Percentiles rank a stretch among this genome's conserved stretches.
phyloP scores from a whole-genome alignment of 139 green algal genomes.

The Tetraselmis striata region DNA sequence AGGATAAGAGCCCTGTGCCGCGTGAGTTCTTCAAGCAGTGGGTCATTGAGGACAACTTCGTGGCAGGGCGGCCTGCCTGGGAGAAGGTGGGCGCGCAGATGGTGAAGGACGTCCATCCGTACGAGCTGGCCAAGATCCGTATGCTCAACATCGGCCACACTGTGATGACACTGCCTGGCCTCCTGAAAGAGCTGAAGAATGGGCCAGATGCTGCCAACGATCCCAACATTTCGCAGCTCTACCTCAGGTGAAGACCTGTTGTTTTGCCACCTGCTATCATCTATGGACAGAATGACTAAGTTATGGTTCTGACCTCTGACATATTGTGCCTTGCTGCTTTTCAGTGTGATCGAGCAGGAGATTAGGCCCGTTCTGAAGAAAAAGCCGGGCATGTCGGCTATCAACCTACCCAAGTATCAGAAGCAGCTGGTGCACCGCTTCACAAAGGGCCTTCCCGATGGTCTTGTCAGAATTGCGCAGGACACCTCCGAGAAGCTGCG shows the following conservation, averaged over 20 bases:
- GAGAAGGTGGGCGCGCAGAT: background rate
- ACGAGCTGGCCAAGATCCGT: background rate
- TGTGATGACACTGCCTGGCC: background rate
- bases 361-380: background rate
- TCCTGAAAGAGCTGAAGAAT: background rate
- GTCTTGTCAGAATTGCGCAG: background rate
- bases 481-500: background rate
- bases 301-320: no score
- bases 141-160: background rate
- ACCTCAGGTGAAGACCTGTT: background rate
- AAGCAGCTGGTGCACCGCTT: background rate
- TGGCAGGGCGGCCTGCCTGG: background rate
- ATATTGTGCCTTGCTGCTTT: background rate
- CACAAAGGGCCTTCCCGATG: background rate
- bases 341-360: background rate
- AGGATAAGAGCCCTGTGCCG: background rate
- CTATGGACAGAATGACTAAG: no score
- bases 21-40: background rate
- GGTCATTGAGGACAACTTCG: background rate
- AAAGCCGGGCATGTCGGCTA: background rate
- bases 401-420: background rate
- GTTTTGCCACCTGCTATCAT: no score
- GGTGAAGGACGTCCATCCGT: background rate
- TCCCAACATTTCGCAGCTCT: background rate
- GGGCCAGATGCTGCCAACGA: background rate